Base-by-base conservation (phyloP, 305 asterid species). In the Solanum hybrid region DNA sequence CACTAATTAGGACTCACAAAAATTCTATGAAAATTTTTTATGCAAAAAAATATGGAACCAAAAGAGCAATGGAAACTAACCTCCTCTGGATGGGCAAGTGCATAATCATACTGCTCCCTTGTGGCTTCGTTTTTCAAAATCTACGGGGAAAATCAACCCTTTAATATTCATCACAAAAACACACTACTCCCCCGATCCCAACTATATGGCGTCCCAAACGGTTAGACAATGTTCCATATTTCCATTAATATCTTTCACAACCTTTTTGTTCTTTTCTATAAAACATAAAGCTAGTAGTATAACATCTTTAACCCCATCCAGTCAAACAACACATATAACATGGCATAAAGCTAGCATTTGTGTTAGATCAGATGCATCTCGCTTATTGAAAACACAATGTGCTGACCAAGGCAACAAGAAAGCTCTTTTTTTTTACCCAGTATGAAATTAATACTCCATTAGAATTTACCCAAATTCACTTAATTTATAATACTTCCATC, bases 41-140 rank as follows among this genome's bases (percentile, higher is more conserved):
- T 11, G 80, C 89, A 67, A 31, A 71, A 73, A 9, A 24, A 78
- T 37, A 34, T 80, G 13, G 67, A 4, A 78, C 61, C 35, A 81
- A 89, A 79, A 14, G 74, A 87, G 34, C 2, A n/a, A 67, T 61
- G 28, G 89, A 24, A 84, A 90, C 95, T 78, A 90, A 96, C 99
- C 98, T 97, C 99, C 91, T 97, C 99, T 12, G 99, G 99, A 92
- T 96, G 98, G 87, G 96, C 99, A 93, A 96, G 95, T 91, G 99
- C 99, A 91, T 97, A 97, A 91, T 96, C 98, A 92, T 96, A 97
- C 89, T 97, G 99, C 93, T 93, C 99, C 93, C 98, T 96, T 18
- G 99, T 96, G 88, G 96, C 95, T 91, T 96, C 98, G 92, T 96
- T 98, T 95, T 96, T 97, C 93, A 97, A 92, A 92, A 97, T 97